Evolutionary conservation across 805 yeast species (phyloP), one percentile per base, ranked within the genome.

Genomic region (Teunomyces funiuensis): DNA sequence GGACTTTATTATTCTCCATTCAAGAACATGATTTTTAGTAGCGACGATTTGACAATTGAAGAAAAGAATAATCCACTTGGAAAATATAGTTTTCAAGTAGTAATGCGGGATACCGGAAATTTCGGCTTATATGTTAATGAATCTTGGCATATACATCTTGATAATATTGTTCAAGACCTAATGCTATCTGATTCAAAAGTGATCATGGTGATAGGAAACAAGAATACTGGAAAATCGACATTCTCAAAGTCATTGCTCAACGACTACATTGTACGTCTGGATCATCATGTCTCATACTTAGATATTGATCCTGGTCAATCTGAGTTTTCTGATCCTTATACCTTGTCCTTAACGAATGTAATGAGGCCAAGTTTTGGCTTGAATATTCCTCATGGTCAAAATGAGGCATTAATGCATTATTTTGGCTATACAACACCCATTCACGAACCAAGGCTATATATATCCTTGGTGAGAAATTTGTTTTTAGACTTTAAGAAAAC

Each of bases 271-370:
- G 42, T 53, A 6, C 27, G 14, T 6, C 34, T 31, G 34, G 13
- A 19, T 6, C 11, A 18, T 23, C 55, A 65, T 0, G 62, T 82
- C 2, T 70, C 74, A 15, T 74, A 81, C 28, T 50, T 90, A 29
- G 97, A 90, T 52, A 57, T 88, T 1, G 98, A 90, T 56, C 96
- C 97, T 0, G 96, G 95, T 0, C 96, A 89, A 56, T 80, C 95
- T 0, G 95, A 86, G 52, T 80, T 74, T 47, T 80, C 89, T 0
- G 67, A 69, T 6, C 93, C 96, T 0, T 89, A 84, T 23, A 76
- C 84, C 31, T 61, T 89, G 2, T 79, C 95, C 0, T 59, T 85
- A 9, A 69, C 76, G 1, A 59, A 62, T 2, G 51, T 50, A 14
- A 10, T 40, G 1, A 53, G 61, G 4, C 62, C 64, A 9, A 44